These are phyloP conservation scores for Carex cristatella DNA, from an alignment of 176 grass and related monocot species.

Conservation along the genomic window DNA sequence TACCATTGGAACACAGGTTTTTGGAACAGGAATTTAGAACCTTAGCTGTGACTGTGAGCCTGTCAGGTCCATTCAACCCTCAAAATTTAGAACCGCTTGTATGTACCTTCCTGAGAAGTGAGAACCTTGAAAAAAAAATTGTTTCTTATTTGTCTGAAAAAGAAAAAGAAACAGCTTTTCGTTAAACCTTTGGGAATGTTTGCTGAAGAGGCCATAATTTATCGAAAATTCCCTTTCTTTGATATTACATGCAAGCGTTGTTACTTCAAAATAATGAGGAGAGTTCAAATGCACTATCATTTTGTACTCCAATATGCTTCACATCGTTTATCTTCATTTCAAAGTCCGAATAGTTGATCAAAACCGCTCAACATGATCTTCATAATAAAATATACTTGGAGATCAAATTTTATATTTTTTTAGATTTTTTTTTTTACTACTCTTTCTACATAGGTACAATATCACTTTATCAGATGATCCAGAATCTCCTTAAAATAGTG, in stretches of 20 bases:
- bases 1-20: too few species aligned
- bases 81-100: background rate
- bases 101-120: background rate
- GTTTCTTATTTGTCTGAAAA: background rate
- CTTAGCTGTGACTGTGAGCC: background rate
- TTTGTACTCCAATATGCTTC: too few species aligned
- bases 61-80: background rate
- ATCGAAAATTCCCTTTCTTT: background rate
- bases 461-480: too few species aligned
- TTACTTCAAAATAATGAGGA: background rate
- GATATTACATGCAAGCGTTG: background rate
- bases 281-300: too few species aligned
- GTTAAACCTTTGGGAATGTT: background rate
- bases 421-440: too few species aligned
- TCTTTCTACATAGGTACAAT: too few species aligned
- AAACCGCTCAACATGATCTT: too few species aligned
- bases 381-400: too few species aligned
- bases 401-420: too few species aligned
- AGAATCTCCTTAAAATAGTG: too few species aligned
- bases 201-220: background rate
- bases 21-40: background rate
- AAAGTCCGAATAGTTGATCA: too few species aligned
- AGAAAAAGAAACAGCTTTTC: background rate
- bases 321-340: too few species aligned
- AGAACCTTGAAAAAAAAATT: background rate